Evolutionary conservation across 441 rosid genomes (phyloP).

Genomic region (Sinapis alba): DNA sequence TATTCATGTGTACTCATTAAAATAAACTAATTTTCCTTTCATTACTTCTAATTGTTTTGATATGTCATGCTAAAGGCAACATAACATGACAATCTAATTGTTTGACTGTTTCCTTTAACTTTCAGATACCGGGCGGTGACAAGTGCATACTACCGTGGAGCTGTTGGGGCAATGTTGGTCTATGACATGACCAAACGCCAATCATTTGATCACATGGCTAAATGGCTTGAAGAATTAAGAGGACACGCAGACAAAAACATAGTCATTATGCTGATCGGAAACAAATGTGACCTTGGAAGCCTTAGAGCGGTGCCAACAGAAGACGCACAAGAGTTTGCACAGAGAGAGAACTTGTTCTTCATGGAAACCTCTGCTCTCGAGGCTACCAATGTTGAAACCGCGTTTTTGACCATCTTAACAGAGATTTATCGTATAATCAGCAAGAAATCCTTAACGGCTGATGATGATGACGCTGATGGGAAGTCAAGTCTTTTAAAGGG

Average conservation of each 20-base stretch:
- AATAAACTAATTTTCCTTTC: no score
- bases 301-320: constrained; percentile 58
- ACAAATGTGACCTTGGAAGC: constrained; percentile 59
- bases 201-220: constrained; percentile 61
- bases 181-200: constrained; percentile 71
- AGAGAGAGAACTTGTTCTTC: constrained; percentile 61
- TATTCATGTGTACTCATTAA: neutral
- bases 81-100: neutral
- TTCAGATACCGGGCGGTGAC: constrained; percentile 69
- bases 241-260: constrained; percentile 70
- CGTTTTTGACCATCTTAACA: constrained; percentile 59
- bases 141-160: constrained; percentile 63
- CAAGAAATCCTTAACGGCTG: constrained; percentile 65
- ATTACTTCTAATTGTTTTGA: neutral
- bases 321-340: constrained; percentile 62
- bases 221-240: constrained; percentile 63
- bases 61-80: neutral
- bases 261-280: constrained; percentile 58
- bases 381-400: constrained; percentile 56
- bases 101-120: neutral
- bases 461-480: constrained; percentile 46
- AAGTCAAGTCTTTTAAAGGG: constrained; percentile 59
- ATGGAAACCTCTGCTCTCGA: constrained; percentile 67
- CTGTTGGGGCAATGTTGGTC: constrained; percentile 66
- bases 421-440: constrained; percentile 70